phyloP scores from a whole-genome alignment of 164 flowering plant species.

The Stephania japonica region DNA sequence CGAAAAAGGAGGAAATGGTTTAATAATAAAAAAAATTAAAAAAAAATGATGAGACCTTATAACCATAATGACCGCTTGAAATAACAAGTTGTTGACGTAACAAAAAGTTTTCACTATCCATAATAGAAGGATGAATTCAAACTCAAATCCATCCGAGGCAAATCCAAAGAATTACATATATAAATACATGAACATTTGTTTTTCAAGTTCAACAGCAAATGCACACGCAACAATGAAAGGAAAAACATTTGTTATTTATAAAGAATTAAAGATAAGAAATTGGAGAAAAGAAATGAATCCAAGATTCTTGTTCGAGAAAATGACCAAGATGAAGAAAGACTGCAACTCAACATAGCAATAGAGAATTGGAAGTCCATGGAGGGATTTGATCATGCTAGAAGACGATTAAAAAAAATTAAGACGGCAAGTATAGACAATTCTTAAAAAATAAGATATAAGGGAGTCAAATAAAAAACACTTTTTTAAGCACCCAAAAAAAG shows the following conservation, averaged over 20 bases:
- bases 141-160: too few species aligned
- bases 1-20: not conserved
- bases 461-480: not conserved
- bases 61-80: not conserved
- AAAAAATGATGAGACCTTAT: not conserved
- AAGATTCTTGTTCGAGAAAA: not conserved
- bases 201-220: too few species aligned
- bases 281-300: not conserved
- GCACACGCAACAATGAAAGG: too few species aligned
- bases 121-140: too few species aligned
- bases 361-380: not conserved
- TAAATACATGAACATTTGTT: not conserved
- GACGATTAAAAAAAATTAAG: not conserved
- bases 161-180: not conserved
- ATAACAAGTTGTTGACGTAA: too few species aligned
- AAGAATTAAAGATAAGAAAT: not conserved
- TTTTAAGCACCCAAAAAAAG: not conserved
- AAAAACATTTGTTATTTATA: not conserved
- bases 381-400: not conserved
- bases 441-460: too few species aligned
- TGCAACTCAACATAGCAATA: not conserved
- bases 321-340: too few species aligned
- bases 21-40: too few species aligned
- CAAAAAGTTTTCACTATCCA: too few species aligned
- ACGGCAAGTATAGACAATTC: not conserved